phyloP scores from a whole-genome alignment of 495 filamentous ascomycete genomes.

The Aspergillus campestris region DNA sequence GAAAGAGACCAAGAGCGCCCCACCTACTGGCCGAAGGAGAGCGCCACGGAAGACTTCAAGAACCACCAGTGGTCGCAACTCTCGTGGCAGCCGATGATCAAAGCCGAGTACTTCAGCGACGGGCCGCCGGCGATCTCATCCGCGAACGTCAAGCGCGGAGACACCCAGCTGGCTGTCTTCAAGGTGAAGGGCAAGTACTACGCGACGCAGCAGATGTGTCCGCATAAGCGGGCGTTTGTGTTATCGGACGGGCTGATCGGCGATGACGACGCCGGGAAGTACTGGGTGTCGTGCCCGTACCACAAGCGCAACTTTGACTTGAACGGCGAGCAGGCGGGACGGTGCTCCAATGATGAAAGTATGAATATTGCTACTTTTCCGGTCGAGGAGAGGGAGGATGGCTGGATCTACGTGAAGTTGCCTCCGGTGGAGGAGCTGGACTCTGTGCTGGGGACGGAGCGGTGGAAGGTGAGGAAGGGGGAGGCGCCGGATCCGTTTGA shows the following conservation, averaged over 20 bases:
- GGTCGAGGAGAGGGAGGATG: conserved; percentile 69
- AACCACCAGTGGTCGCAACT: conserved; percentile 63
- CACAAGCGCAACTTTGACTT: conserved; percentile 92
- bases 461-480: conserved; percentile 74
- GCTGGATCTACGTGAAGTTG: conserved; percentile 77
- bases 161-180: conserved; percentile 90
- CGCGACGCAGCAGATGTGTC: conserved; percentile 97
- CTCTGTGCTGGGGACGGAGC: conserved; percentile 66
- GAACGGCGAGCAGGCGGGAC: conserved; percentile 55
- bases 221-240: conserved; percentile 88
- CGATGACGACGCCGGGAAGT: conserved; percentile 54
- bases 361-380: conserved; percentile 84
- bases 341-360: conserved; percentile 66
- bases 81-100: conserved; percentile 79
- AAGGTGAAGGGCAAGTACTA: conserved; percentile 77
- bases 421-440: conserved; percentile 84
- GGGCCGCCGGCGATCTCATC: conserved; percentile 54
- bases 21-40: conserved; percentile 72
- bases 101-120: conserved; percentile 65
- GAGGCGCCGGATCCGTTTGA: conserved; percentile 57
- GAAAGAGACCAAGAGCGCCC: conserved; percentile 74
- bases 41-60: conserved; percentile 66
- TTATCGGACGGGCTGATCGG: conserved; percentile 83
- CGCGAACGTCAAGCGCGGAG: conserved; percentile 73
- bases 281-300: conserved; percentile 83